Evolutionary conservation across 225 moss, liverwort and hornwort genomes (phyloP).

Genomic region (Lunularia cruciata): DNA sequence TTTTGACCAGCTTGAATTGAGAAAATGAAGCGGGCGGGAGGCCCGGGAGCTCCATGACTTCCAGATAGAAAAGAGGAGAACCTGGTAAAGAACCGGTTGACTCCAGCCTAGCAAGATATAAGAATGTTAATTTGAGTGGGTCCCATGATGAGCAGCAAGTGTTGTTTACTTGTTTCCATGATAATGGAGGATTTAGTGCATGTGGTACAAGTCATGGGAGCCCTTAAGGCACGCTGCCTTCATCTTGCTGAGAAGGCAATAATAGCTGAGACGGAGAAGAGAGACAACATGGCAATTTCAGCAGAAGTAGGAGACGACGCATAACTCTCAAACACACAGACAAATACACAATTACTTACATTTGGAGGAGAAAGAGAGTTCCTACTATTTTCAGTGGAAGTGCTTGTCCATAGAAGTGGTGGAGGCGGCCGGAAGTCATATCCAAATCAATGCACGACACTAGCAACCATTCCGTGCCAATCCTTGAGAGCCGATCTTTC

Average conservation of each 20-base stretch:
- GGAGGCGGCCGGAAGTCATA: not conserved
- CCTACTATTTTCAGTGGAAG: conserved; percentile 5
- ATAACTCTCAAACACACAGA: not conserved
- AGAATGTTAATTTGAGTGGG: conserved; percentile 1
- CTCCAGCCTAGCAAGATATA: not conserved
- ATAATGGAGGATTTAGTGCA: not conserved
- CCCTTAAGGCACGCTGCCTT: not conserved
- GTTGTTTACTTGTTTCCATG: not conserved
- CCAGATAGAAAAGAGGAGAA: too few relatives aligned
- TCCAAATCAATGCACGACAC: conserved; percentile 18
- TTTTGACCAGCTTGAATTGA: too few relatives aligned
- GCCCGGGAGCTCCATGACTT: too few relatives aligned
- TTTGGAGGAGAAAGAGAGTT: not conserved
- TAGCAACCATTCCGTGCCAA: not conserved
- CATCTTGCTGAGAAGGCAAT: not conserved
- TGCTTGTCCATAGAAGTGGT: not conserved
- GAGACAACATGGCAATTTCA: conserved; percentile 2
- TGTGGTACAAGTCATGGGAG: not conserved
- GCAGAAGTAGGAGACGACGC: not conserved
- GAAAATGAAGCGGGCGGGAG: too few relatives aligned
- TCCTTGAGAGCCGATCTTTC: conserved; percentile 26
- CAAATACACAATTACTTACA: not conserved
- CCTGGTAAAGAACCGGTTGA: conserved; percentile 1
- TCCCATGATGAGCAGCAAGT: not conserved
- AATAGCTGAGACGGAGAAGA: not conserved